Conservation (phyloP, 495 filamentous ascomycete genomes). For the Hypoxylon crocopeplum region DNA sequence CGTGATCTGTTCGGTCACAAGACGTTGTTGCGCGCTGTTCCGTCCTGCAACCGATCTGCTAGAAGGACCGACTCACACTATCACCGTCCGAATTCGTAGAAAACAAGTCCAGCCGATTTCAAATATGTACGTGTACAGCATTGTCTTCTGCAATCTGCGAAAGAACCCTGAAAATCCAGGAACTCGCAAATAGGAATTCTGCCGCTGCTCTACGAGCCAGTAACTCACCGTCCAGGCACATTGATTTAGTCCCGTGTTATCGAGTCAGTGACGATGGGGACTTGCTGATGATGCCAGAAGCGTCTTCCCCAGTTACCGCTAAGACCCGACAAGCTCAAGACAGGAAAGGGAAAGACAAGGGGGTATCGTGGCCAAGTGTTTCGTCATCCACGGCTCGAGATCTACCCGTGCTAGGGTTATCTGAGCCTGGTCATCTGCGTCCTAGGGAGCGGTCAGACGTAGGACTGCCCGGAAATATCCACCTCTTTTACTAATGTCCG, state of each 20-base stretch:
- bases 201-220: neutral
- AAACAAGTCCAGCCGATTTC: neutral
- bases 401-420: slow-evolving; percentile 35
- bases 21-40: slow-evolving; percentile 20
- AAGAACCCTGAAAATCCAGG: neutral
- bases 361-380: slow-evolving; percentile 36
- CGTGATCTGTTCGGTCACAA: slow-evolving; percentile 34
- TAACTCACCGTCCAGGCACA: slow-evolving; percentile 2
- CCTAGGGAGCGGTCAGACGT: slow-evolving; percentile 30
- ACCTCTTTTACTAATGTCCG: slow-evolving; percentile 30
- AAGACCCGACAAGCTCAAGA: slow-evolving; percentile 8
- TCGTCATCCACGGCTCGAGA: slow-evolving; percentile 41
- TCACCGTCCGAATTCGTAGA: slow-evolving; percentile 25
- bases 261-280: slow-evolving; percentile 2
- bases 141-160: neutral
- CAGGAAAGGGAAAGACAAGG: slow-evolving; percentile 27
- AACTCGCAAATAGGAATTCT: slow-evolving; percentile 19
- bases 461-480: slow-evolving; percentile 20
- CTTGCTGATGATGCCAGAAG: slow-evolving; percentile 1
- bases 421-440: slow-evolving; percentile 21
- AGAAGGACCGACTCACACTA: slow-evolving; percentile 39
- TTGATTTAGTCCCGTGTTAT: slow-evolving; percentile 18
- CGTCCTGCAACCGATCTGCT: slow-evolving; percentile 29
- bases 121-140: neutral
- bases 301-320: slow-evolving; percentile 14